These are phyloP conservation scores for Salicornia ramosissima DNA, from an alignment of 148 eudicot species.

Conservation along the genomic window DNA sequence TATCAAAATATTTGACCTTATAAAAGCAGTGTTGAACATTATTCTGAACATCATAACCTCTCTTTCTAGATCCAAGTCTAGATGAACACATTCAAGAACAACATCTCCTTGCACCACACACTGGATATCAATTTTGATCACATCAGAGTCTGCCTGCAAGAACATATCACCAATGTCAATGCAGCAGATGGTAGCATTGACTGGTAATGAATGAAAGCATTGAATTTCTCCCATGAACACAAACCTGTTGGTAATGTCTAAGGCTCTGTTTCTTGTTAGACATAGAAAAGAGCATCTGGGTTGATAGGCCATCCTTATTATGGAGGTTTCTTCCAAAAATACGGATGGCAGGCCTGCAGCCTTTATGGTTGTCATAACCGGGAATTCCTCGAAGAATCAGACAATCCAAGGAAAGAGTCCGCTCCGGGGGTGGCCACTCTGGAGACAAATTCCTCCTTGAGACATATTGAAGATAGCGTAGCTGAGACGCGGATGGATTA, in stretches of 20 bases:
- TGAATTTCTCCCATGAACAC: background rate
- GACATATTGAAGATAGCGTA: constrained; percentile 89
- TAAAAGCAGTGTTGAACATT: constrained; percentile 97
- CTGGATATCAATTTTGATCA: constrained; percentile 91
- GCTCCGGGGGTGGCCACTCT: constrained; percentile 96
- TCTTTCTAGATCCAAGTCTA: constrained; percentile 87
- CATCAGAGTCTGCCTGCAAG: constrained; percentile 91
- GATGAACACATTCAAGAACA: constrained; percentile 90
- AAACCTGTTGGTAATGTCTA: constrained; percentile 80
- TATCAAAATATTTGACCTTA: constrained; percentile 87
- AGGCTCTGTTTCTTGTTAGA: constrained; percentile 74
- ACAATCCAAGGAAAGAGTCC: constrained; percentile 89
- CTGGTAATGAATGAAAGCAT: constrained; percentile 4
- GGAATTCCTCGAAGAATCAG: constrained; percentile 89
- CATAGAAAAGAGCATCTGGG: constrained; percentile 90
- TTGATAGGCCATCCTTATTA: constrained; percentile 71
- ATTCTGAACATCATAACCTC: constrained; percentile 99
- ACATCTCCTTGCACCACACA: constrained; percentile 98
- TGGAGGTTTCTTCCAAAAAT: constrained; percentile 89
- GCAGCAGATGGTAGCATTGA: constrained; percentile 12
- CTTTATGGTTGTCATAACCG: constrained; percentile 67
- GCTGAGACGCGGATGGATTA: constrained; percentile 95
- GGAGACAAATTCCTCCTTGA: constrained; percentile 84
- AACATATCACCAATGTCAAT: constrained; percentile 19
- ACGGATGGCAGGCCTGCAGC: constrained; percentile 90